phyloP scores from a whole-genome alignment of 2,329 filamentous ascomycete species.

The Ophiostoma himal-ulmi region DNA sequence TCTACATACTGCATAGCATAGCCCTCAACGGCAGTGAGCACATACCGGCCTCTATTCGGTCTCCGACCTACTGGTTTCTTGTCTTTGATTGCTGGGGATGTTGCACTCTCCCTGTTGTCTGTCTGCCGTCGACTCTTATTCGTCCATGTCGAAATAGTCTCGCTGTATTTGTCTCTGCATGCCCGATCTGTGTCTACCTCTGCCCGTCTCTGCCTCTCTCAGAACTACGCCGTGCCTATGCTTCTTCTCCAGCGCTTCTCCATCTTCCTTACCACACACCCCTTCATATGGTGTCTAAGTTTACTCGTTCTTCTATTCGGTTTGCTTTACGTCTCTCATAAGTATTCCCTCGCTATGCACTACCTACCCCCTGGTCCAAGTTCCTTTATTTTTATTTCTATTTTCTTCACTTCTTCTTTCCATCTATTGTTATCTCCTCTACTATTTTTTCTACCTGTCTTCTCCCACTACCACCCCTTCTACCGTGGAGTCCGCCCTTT shows the following conservation, averaged over 20 bases:
- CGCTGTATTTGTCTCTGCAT: not conserved
- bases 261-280: not conserved
- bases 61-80: not conserved
- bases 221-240: not conserved
- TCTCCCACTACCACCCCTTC: constrained; percentile 8
- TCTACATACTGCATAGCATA: not conserved
- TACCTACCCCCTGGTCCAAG: not conserved
- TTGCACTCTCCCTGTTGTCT: not conserved
- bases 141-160: not conserved
- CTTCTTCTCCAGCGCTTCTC: not conserved
- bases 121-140: not conserved
- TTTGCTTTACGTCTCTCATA: no score
- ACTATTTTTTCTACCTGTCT: constrained; percentile 5
- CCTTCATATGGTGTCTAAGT: not conserved
- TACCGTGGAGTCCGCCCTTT: not conserved
- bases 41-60: not conserved
- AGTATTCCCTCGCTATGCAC: not conserved
- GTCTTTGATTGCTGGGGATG: not conserved
- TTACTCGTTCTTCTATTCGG: not conserved
- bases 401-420: not conserved
- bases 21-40: not conserved
- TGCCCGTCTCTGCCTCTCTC: not conserved
- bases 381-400: not conserved
- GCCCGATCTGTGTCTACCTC: not conserved
- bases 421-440: not conserved